Evolutionary conservation across 495 filamentous ascomycete genomes (phyloP).

Genomic region (Trichoderma asperelloides): DNA sequence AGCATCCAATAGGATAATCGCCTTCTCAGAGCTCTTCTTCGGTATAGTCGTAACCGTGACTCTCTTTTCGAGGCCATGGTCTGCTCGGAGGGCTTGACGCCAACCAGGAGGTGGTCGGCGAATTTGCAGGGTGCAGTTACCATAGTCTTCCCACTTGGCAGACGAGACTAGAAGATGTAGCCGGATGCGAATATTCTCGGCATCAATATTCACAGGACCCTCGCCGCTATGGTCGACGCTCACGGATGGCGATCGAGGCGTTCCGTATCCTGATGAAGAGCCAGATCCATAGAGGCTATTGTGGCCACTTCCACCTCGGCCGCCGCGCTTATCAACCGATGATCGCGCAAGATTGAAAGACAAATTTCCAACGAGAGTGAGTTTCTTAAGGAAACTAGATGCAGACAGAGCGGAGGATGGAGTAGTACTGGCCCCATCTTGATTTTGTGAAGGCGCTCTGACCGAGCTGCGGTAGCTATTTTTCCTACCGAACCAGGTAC

Average conservation of each 20-base stretch:
- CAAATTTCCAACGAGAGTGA: slow-evolving; percentile 40
- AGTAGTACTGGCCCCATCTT: slow-evolving; percentile 30
- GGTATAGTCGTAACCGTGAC: slow-evolving; percentile 55
- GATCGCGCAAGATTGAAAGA: slow-evolving; percentile 72
- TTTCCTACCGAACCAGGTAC: slow-evolving; percentile 50
- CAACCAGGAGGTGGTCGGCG: slow-evolving; percentile 55
- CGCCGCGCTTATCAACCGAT: slow-evolving; percentile 35
- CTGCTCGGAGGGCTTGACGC: slow-evolving; percentile 39
- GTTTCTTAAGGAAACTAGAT: slow-evolving; percentile 56
- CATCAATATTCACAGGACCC: slow-evolving; percentile 56
- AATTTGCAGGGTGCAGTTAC: slow-evolving; percentile 73
- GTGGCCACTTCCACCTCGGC: slow-evolving; percentile 38
- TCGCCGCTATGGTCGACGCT: slow-evolving; percentile 47
- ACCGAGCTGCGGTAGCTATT: slow-evolving; percentile 49
- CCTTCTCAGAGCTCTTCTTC: slow-evolving; percentile 53
- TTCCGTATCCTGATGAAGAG: slow-evolving; percentile 39
- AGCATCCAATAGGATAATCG: slow-evolving; percentile 66
- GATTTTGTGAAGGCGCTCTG: slow-evolving; percentile 37
- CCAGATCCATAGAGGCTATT: slow-evolving; percentile 53
- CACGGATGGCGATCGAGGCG: slow-evolving; percentile 47
- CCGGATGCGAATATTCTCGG: slow-evolving; percentile 70
- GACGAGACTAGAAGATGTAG: slow-evolving; percentile 70
- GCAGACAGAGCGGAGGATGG: slow-evolving; percentile 59
- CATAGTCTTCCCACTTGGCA: slow-evolving; percentile 84
- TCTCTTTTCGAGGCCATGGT: slow-evolving; percentile 65